phyloP scores from a whole-genome alignment of 2,329 filamentous ascomycete species.

The Arthrobotrys musiformis region DNA sequence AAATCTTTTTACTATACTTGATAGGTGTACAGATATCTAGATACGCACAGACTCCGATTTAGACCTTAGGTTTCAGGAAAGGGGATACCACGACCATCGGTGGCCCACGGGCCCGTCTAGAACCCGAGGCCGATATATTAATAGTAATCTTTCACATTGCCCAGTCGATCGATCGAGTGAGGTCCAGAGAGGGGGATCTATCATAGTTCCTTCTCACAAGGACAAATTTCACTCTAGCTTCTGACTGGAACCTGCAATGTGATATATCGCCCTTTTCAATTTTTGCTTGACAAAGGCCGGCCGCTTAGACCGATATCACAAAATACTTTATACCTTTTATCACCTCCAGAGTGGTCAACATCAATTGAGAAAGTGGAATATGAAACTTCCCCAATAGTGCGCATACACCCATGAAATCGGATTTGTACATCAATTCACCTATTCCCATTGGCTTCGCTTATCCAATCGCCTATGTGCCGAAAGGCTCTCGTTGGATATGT shows the following conservation, averaged over 20 bases:
- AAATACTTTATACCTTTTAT: no score
- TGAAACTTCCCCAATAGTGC: constrained; percentile 5
- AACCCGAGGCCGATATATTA: no score
- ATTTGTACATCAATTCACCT: not conserved
- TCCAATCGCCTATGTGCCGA: constrained; percentile 19
- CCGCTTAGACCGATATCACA: not conserved
- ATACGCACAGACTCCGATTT: not conserved
- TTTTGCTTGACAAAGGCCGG: no score
- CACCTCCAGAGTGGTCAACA: not conserved
- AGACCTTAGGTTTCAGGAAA: no score
- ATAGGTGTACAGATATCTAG: no score
- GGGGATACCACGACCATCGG: no score
- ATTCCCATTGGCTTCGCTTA: constrained; percentile 1
- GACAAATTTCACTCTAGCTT: not conserved
- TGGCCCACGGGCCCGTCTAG: no score
- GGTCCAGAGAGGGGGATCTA: no score
- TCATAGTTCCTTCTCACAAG: not conserved
- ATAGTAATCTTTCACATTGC: no score
- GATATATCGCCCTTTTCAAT: not conserved
- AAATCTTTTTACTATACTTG: no score
- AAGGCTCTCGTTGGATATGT: constrained; percentile 3
- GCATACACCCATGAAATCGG: not conserved
- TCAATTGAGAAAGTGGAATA: not conserved
- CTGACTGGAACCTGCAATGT: not conserved
- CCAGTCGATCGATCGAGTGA: no score